Base-by-base conservation (phyloP, 805 yeast genomes). In the Metschnikowia cerradonensis region DNA sequence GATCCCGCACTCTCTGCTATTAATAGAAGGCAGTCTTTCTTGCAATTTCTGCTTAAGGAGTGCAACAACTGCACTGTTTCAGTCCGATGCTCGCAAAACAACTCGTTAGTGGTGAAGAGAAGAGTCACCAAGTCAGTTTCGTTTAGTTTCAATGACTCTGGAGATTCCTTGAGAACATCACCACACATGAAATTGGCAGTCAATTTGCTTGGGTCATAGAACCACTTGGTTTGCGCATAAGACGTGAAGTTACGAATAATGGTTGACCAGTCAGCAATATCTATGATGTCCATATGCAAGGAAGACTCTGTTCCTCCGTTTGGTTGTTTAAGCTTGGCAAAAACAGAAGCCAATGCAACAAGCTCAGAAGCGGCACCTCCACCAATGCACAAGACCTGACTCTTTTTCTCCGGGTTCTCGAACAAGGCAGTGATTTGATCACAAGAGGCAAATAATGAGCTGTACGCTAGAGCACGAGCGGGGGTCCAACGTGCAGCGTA, bases 301-400 rank as follows among this genome's bases (percentile, higher is more conserved):
- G 52, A 51, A 2, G 77, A 70, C 7, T 51, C 61, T 30, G 62
- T 67, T 35, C 55, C 66, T 4, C 77, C 66, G 49, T 63, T 57
- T 45, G 58, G 58, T 48, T 66, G 74, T 51, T 74, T 74, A 31
- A 67, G 58, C 42, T 73, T 58, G 45, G 77, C 71, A 54, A 82
- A 83, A 1, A 86, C 70, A 15, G 90, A 76, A 1, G 81, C 80
- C 40, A 88, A 61, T 0, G 81, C 88, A 32, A 82, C 81, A 22
- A 89, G 67, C 63, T 90, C 97, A 2, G 90, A 88, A 4, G 92
- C 88, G 0, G 96, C 96, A 34, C 97, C 97, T 22, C 95, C 96
- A 17, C 96, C 97, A 35, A 90, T 75, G 58, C 85, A 80, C 34
- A 89, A 64, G 0, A 84, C 79, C 6, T 74, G 65, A 3, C 69